Evolutionary conservation across 768 basidiomycete species (phyloP).

Genomic region (Collybia sp.): DNA sequence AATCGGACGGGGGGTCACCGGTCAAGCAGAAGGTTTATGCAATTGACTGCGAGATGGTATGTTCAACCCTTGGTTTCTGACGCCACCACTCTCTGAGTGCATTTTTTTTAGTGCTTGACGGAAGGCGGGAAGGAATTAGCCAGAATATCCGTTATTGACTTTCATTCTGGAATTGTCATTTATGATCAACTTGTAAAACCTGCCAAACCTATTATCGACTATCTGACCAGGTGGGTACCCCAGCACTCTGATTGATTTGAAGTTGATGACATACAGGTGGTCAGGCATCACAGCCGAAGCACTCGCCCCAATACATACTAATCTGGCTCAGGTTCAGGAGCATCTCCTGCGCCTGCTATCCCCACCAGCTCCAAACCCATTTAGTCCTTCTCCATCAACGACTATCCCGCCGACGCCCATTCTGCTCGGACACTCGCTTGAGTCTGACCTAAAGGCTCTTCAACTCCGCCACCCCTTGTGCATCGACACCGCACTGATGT

Average conservation of each 20-base stretch:
- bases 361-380: conserved; percentile 40
- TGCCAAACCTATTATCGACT: conserved; percentile 77
- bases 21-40: conserved; percentile 59
- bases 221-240: conserved; percentile 65
- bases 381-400: conserved; percentile 24
- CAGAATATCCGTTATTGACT: conserved; percentile 81
- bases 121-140: conserved; percentile 89
- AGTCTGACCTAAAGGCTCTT: conserved; percentile 88
- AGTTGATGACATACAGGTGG: conserved; percentile 46
- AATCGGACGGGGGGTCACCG: conserved; percentile 19
- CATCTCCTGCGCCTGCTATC: conserved; percentile 63
- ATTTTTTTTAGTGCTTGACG: conserved; percentile 65
- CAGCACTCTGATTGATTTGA: not conserved
- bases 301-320: conserved; percentile 68
- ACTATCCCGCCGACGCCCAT: conserved; percentile 56
- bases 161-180: conserved; percentile 60
- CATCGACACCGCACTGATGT: conserved; percentile 88
- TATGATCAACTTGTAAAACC: conserved; percentile 93
- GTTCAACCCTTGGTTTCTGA: conserved; percentile 11
- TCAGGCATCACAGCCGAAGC: conserved; percentile 87
- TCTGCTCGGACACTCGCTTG: conserved; percentile 92
- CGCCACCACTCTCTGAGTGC: not conserved
- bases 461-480: conserved; percentile 82
- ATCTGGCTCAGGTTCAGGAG: conserved; percentile 73
- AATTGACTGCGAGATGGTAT: conserved; percentile 96